These are phyloP conservation scores for Backusella liffmaniae DNA, from an alignment of 192 early-diverging fungal species.

Conservation along the genomic window DNA sequence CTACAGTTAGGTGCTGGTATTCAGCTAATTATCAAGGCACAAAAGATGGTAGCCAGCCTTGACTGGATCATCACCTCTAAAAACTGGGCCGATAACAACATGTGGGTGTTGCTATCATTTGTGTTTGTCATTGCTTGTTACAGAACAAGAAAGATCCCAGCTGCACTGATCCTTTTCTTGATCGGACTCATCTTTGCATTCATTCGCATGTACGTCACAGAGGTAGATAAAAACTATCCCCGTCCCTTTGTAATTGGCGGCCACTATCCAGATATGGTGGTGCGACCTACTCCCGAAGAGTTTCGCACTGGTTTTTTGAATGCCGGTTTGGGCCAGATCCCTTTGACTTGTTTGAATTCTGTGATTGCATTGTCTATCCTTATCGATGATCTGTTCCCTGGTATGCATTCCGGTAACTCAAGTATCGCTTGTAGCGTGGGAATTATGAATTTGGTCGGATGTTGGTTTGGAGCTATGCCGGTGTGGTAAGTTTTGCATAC, in stretches of 20 bases:
- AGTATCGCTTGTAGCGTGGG: constrained; percentile 66
- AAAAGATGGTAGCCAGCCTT: constrained; percentile 49
- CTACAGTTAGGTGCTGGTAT: constrained; percentile 79
- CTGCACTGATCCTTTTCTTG: constrained; percentile 71
- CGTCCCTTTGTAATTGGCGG: constrained; percentile 45
- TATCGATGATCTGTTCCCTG: constrained; percentile 82
- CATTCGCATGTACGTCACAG: constrained; percentile 43
- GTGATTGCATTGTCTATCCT: constrained; percentile 76
- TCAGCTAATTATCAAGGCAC: constrained; percentile 67
- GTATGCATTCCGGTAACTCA: constrained; percentile 47
- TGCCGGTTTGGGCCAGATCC: constrained; percentile 85
- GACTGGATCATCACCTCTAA: constrained; percentile 57
- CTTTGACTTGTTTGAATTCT: constrained; percentile 85
- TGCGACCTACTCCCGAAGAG: constrained; percentile 61
- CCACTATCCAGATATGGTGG: constrained; percentile 53
- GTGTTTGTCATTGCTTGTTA: constrained; percentile 70
- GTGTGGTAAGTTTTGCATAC: constrained; percentile 49
- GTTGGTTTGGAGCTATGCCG: constrained; percentile 78
- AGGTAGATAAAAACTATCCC: constrained; percentile 19
- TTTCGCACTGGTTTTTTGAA: constrained; percentile 73
- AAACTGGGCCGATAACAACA: constrained; percentile 71
- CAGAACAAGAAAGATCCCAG: constrained; percentile 53
- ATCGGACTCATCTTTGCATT: constrained; percentile 70
- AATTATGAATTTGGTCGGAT: constrained; percentile 75
- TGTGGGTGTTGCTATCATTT: constrained; percentile 68